phyloP scores from a whole-genome alignment of 305 asterid species.

The Fraxinus baroniana region DNA sequence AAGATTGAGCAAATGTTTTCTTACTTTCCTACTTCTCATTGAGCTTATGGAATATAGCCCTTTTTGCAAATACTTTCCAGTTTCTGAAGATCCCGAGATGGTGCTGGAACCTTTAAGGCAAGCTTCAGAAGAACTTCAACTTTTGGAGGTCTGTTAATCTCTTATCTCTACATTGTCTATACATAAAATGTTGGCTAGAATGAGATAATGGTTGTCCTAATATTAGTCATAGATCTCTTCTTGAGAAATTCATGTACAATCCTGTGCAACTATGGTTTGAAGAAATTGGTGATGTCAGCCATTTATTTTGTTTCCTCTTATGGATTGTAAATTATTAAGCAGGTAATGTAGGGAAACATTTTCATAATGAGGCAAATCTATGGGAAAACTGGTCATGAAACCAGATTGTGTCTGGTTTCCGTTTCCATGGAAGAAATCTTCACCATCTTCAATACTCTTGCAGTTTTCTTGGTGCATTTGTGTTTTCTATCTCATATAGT shows the following conservation, averaged over 20 bases:
- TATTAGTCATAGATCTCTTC: not conserved
- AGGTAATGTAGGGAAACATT: not conserved
- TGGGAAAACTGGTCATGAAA: not conserved
- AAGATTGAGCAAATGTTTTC: not conserved
- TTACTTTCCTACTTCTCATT: conserved; percentile 1
- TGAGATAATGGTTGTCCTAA: not conserved
- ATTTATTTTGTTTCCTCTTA: not conserved
- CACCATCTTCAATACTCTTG: not conserved
- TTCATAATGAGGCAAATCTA: not conserved
- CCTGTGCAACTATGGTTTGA: not conserved
- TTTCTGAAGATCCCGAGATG: conserved; percentile 59
- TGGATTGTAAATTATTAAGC: not conserved
- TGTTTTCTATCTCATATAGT: not conserved
- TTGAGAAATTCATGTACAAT: not conserved
- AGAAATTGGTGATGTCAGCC: not conserved
- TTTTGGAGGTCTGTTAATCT: conserved; percentile 67
- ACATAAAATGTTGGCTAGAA: not conserved
- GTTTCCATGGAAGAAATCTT: not conserved
- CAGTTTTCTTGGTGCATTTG: not conserved
- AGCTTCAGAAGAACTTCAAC: conserved; percentile 85
- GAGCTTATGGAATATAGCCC: conserved; percentile 9
- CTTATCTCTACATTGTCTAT: not conserved
- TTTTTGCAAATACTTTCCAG: conserved; percentile 36
- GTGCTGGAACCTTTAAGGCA: conserved; percentile 75
- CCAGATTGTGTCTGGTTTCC: not conserved